Percentiles rank a stretch among this genome's conserved stretches.
Conservation (phyloP, 2,329 filamentous ascomycete genomes). For the Cordyceps pruinosa region DNA sequence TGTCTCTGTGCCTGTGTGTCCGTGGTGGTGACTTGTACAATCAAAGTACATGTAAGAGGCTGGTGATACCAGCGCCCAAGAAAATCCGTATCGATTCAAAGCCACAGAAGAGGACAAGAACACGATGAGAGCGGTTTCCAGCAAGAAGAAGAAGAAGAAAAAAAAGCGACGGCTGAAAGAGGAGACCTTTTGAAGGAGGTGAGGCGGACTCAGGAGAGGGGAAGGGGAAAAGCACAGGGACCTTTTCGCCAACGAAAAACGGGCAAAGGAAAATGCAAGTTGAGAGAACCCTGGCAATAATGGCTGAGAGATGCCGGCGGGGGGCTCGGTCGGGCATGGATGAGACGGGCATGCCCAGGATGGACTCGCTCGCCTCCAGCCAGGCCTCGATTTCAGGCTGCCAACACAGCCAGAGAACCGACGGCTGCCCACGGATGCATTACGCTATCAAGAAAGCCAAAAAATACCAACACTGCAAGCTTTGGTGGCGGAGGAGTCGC, state of each 20-base stretch:
- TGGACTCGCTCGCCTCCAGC: background rate
- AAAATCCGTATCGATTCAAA: background rate
- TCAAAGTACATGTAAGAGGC: constrained; percentile 9
- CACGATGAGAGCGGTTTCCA: background rate
- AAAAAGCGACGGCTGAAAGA: background rate
- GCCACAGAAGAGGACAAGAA: background rate
- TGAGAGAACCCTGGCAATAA: background rate
- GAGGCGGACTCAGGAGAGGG: too few species aligned
- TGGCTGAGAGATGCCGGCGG: background rate
- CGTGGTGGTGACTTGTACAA: constrained; percentile 9
- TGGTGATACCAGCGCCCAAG: constrained; percentile 5
- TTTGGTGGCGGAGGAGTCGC: background rate
- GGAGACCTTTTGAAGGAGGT: too few species aligned
- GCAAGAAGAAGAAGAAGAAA: background rate
- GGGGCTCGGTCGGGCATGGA: background rate
- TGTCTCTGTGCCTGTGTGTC: background rate
- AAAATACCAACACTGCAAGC: too few species aligned
- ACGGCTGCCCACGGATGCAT: background rate
- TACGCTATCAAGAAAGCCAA: constrained; percentile 1
- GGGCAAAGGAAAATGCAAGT: background rate
- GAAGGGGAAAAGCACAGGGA: background rate
- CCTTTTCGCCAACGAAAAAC: background rate
- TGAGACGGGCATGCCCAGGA: background rate
- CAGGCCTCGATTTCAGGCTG: background rate
- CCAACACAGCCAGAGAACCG: too few species aligned